These are phyloP conservation scores for Torulaspora indica DNA, from an alignment of 805 yeast species.

Conservation along the genomic window DNA sequence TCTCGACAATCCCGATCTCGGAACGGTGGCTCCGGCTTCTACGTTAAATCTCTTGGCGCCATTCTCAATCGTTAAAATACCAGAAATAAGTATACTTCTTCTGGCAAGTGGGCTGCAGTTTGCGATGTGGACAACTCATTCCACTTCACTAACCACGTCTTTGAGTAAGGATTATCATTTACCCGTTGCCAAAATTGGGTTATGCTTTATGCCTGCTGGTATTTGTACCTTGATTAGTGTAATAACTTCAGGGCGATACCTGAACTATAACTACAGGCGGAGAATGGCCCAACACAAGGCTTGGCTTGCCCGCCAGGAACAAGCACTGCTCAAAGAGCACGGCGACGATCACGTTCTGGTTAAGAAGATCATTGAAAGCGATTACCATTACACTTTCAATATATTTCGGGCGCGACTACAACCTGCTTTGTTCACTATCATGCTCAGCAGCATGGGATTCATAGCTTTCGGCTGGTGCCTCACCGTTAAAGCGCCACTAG, in stretches of 20 bases:
- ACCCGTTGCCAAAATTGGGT: conserved; percentile 55
- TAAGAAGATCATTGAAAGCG: conserved; percentile 22
- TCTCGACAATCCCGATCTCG: conserved; percentile 33
- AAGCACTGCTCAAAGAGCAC: conserved; percentile 18
- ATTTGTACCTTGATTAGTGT: conserved; percentile 60
- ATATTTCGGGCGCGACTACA: conserved; percentile 52
- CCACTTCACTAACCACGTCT: conserved; percentile 59
- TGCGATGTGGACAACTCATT: conserved; percentile 63
- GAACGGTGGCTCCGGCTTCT: conserved; percentile 26
- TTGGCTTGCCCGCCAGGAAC: conserved; percentile 22
- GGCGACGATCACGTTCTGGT: conserved; percentile 20
- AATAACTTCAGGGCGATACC: conserved; percentile 49
- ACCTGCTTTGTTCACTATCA: conserved; percentile 43
- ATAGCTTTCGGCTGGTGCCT: conserved; percentile 73
- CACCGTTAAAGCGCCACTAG: conserved; percentile 42
- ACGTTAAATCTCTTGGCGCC: conserved; percentile 37
- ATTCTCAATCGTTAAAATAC: conserved; percentile 40
- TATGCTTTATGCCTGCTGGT: conserved; percentile 73
- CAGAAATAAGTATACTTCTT: conserved; percentile 46
- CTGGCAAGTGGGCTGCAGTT: conserved; percentile 59
- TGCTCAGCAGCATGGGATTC: conserved; percentile 39
- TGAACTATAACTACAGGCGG: conserved; percentile 43
- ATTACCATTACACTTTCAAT: conserved; percentile 43
- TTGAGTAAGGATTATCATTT: conserved; percentile 49
- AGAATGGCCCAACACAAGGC: conserved; percentile 20